These are phyloP conservation scores for Orobanche coerulescens DNA, from an alignment of 257 asterid genomes.

Conservation along the genomic window DNA sequence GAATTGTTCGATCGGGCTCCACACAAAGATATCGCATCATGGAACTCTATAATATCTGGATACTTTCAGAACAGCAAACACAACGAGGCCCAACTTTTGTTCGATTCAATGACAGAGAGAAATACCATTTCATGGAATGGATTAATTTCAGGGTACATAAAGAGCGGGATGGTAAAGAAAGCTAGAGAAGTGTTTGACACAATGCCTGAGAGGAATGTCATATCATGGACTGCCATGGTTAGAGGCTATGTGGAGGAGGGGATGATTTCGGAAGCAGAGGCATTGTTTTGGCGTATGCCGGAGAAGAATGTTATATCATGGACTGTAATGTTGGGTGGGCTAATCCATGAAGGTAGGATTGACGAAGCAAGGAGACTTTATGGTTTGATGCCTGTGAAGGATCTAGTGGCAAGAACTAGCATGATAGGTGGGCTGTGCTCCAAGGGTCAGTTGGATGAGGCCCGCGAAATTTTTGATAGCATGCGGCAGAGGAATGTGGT, in stretches of 20 bases:
- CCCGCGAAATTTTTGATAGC: conserved; percentile 54
- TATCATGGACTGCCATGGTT: conserved; percentile 68
- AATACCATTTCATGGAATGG: conserved; percentile 78
- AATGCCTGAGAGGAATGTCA: conserved; percentile 61
- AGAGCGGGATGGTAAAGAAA: conserved; percentile 52
- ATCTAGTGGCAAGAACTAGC: conserved; percentile 52
- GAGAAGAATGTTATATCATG: conserved; percentile 68
- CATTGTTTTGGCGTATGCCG: conserved; percentile 62
- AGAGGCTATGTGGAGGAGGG: conserved; percentile 59
- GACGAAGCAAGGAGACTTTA: conserved; percentile 53
- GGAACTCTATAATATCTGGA: conserved; percentile 62
- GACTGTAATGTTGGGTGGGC: conserved; percentile 72
- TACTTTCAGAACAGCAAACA: conserved; percentile 52
- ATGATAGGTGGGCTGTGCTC: conserved; percentile 70
- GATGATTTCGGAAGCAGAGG: conserved; percentile 46
- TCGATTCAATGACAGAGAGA: conserved; percentile 57
- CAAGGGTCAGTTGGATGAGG: conserved; percentile 53
- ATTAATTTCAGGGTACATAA: conserved; percentile 57
- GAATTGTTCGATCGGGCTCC: conserved; percentile 45
- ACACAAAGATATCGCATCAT: conserved; percentile 37
- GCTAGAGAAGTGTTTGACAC: conserved; percentile 50
- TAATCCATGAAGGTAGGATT: conserved; percentile 40
- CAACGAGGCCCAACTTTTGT: conserved; percentile 39
- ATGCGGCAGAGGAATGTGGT: conserved; percentile 47
- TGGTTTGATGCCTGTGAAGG: conserved; percentile 53